phyloP scores from a whole-genome alignment of 2,329 filamentous ascomycete genomes.

The Cladobotryum mycophilum region DNA sequence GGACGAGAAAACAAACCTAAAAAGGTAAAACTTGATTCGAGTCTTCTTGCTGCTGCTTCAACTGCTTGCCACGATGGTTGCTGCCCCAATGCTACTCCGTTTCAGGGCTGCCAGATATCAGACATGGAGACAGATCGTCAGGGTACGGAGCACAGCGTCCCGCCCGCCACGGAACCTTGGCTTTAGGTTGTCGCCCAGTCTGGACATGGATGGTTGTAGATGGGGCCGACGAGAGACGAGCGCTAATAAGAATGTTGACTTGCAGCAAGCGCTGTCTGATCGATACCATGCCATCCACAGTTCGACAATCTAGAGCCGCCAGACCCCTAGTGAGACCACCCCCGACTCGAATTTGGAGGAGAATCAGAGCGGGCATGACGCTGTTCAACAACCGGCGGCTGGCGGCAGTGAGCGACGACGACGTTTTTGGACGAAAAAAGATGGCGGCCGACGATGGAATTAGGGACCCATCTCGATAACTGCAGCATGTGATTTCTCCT shows the following conservation, averaged over 20 bases:
- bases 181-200: not conserved
- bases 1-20: too few species aligned
- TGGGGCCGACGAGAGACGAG: constrained; percentile 4
- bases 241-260: constrained; percentile 5
- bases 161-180: not conserved
- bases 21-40: not conserved
- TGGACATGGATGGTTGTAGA: not conserved
- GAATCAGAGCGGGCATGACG: not conserved
- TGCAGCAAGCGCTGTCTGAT: constrained; percentile 3
- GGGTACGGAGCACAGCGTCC: constrained; percentile 10
- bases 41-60: not conserved
- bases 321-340: not conserved
- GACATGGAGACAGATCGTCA: constrained; percentile 10
- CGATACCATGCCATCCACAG: not conserved
- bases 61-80: not conserved
- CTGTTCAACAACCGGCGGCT: too few species aligned
- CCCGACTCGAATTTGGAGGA: not conserved
- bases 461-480: too few species aligned
- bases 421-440: too few species aligned
- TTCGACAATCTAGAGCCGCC: not conserved
- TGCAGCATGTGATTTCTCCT: not conserved
- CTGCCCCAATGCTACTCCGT: constrained; percentile 8
- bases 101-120: constrained; percentile 7
- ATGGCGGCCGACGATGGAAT: too few species aligned
- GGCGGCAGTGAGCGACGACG: not conserved